A percentile compares a stretch with the other conserved stretches of the same genome.
Evolutionary conservation across 2,329 filamentous ascomycete species (phyloP).

Genomic region (Cladosporium austrohemisphaericum): DNA sequence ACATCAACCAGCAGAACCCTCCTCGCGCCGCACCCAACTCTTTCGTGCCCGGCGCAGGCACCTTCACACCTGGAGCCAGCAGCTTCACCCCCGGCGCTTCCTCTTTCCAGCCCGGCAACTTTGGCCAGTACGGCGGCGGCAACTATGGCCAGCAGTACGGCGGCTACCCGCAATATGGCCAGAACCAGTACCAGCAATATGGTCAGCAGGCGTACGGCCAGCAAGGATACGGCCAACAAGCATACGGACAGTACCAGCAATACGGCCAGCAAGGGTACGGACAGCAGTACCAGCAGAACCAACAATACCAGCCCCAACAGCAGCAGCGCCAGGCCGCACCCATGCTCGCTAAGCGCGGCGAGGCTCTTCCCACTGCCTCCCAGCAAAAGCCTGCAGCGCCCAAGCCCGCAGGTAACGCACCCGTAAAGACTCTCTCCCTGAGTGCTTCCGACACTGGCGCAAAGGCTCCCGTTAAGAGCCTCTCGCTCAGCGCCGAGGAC

Average conservation of each 20-base stretch:
- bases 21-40: slow-evolving; percentile 9
- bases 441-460: slow-evolving; percentile 60
- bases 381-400: slow-evolving; percentile 45
- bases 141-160: slow-evolving; percentile 28
- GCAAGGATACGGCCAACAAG: too few species aligned
- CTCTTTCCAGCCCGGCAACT: slow-evolving; percentile 36
- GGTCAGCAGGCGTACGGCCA: slow-evolving; percentile 42
- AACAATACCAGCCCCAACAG: slow-evolving; percentile 50
- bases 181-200: slow-evolving; percentile 43
- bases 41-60: slow-evolving; percentile 18
- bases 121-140: slow-evolving; percentile 33
- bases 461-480: slow-evolving; percentile 53
- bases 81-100: slow-evolving; percentile 35
- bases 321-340: slow-evolving; percentile 51
- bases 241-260: slow-evolving; percentile 43
- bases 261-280: slow-evolving; percentile 34
- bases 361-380: slow-evolving; percentile 48
- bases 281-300: slow-evolving; percentile 44
- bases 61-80: slow-evolving; percentile 30
- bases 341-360: slow-evolving; percentile 61
- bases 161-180: slow-evolving; percentile 12
- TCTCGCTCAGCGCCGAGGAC: slow-evolving; percentile 51
- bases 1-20: slow-evolving; percentile 26
- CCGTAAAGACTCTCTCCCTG: slow-evolving; percentile 51
- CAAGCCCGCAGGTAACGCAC: slow-evolving; percentile 35